Conservation (phyloP, 2,329 filamentous ascomycete genomes). For the Hawksworthiomyces lignivorus region DNA sequence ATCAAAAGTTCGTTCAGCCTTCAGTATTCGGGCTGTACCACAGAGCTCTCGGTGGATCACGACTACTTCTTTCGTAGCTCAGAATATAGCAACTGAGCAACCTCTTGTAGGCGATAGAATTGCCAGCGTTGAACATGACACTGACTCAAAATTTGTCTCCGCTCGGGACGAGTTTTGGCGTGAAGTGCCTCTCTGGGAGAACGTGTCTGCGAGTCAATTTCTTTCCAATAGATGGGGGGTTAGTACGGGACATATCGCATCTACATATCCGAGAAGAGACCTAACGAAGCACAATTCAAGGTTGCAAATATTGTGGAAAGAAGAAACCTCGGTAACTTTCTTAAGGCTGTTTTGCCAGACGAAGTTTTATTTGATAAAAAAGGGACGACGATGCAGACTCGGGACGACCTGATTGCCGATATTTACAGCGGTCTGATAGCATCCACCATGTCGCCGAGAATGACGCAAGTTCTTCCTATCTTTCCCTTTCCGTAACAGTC, state of each 20-base stretch:
- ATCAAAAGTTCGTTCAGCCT: no score
- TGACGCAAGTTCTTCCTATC: conserved; percentile 34
- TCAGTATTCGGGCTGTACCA: no score
- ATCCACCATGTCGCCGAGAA: conserved; percentile 52
- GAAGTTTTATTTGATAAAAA: conserved; percentile 32
- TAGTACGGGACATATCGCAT: conserved; percentile 20
- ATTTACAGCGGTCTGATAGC: conserved; percentile 42
- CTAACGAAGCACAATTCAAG: no score
- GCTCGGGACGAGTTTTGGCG: conserved; percentile 40
- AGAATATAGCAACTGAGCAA: no score
- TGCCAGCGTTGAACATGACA: no score
- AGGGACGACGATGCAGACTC: conserved; percentile 31
- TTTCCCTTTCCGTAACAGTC: neutral
- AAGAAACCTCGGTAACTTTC: conserved; percentile 38
- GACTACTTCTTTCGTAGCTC: no score
- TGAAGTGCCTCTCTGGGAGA: conserved; percentile 39
- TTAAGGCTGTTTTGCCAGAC: conserved; percentile 42
- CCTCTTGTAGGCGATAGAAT: no score
- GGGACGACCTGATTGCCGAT: conserved; percentile 47
- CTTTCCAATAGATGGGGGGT: conserved; percentile 48
- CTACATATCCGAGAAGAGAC: neutral
- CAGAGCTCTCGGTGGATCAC: no score
- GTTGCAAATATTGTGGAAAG: no score
- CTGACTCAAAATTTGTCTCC: no score
- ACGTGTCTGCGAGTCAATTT: conserved; percentile 40